Percentiles rank a stretch among this genome's conserved stretches.
Conservation (phyloP, 345 rosid species). For the Anacardium occidentale region DNA sequence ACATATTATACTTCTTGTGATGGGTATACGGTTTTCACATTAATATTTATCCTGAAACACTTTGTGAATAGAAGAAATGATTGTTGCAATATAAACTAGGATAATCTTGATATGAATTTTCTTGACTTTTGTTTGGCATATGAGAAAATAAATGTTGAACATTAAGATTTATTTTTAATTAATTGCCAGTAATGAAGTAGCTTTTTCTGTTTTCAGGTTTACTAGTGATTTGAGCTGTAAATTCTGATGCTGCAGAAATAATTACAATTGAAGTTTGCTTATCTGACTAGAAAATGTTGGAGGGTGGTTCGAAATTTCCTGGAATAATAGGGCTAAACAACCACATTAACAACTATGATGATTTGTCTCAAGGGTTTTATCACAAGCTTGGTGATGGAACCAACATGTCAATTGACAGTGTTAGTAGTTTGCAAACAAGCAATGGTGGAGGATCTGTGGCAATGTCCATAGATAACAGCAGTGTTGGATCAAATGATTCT, state of each 20-base stretch:
- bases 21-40: background rate
- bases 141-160: background rate
- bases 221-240: background rate
- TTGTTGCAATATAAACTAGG: background rate
- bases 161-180: background rate
- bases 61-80: background rate
- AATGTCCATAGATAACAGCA: conserved; percentile 45
- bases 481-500: conserved; percentile 47
- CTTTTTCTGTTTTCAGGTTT: conserved; percentile 9
- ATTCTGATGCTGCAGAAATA: conserved; percentile 27
- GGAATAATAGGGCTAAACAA: conserved; percentile 38
- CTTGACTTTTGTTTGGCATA: background rate
- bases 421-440: conserved; percentile 44
- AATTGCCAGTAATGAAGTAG: background rate
- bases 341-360: conserved; percentile 32
- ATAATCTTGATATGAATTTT: background rate
- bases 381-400: conserved; percentile 44
- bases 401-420: conserved; percentile 47
- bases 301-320: conserved; percentile 37
- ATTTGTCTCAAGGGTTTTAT: conserved; percentile 42
- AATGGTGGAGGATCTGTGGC: conserved; percentile 46
- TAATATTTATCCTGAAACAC: background rate
- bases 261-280: background rate
- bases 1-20: background rate
- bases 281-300: conserved; percentile 32